Percentiles rank a stretch among this genome's conserved stretches.
phyloP scores from a whole-genome alignment of 192 early-diverging fungal species.

The Spinellus fusiger region DNA sequence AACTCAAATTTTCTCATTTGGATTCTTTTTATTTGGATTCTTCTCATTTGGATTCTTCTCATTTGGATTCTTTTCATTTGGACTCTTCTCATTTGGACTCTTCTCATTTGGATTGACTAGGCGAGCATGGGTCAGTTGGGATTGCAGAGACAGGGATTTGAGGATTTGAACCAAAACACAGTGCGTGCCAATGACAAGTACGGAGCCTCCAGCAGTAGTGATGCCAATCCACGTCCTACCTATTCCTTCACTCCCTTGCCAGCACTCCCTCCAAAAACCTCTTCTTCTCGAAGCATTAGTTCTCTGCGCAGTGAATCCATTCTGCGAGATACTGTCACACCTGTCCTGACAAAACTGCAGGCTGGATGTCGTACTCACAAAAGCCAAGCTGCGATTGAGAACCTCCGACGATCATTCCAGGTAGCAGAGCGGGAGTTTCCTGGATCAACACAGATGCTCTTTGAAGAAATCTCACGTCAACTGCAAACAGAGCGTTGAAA shows the following conservation, averaged over 20 bases:
- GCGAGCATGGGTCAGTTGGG: slow-evolving; percentile 11
- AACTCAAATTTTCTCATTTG: too few species aligned
- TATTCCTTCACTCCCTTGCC: slow-evolving; percentile 1
- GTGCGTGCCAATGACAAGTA: slow-evolving; percentile 23
- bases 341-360: slow-evolving; percentile 24
- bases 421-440: slow-evolving; percentile 37
- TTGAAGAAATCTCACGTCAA: slow-evolving; percentile 24
- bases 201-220: not conserved
- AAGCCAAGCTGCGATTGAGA: slow-evolving; percentile 35
- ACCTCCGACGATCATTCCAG: slow-evolving; percentile 32
- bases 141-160: slow-evolving; percentile 14
- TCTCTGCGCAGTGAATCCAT: not conserved
- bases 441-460: slow-evolving; percentile 31
- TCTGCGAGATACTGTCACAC: slow-evolving; percentile 2
- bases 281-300: slow-evolving; percentile 16
- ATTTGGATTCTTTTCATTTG: not conserved
- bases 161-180: slow-evolving; percentile 21
- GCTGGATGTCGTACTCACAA: slow-evolving; percentile 19
- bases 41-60: not conserved
- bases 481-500: slow-evolving; percentile 1
- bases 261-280: slow-evolving; percentile 1
- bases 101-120: slow-evolving; percentile 1
- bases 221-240: slow-evolving; percentile 2
- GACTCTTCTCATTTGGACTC: not conserved
- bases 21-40: too few species aligned